Conservation (phyloP, 2,329 filamentous ascomycete species). For the Rhynchosporium graminicola region DNA sequence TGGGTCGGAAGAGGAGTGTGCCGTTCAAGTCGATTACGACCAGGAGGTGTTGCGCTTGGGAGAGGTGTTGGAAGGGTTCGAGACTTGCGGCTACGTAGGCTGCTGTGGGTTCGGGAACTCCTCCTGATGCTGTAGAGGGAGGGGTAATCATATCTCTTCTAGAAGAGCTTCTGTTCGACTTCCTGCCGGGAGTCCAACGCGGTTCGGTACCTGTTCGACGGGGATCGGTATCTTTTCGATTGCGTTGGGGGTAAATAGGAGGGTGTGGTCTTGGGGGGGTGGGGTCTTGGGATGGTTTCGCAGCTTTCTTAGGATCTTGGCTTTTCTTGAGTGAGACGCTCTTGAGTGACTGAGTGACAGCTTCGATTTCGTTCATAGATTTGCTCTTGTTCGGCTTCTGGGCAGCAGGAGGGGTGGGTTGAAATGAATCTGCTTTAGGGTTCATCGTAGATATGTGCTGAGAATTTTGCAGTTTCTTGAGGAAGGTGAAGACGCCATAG, state of each 20-base stretch:
- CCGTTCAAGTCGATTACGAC: constrained; percentile 93
- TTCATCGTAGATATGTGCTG: constrained; percentile 10
- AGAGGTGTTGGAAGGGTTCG: constrained; percentile 45
- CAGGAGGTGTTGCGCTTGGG: constrained; percentile 63
- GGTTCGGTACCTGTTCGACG: neutral
- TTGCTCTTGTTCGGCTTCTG: neutral
- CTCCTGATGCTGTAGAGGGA: constrained; percentile 35
- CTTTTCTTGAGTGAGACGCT: constrained; percentile 4
- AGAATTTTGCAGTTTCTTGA: neutral
- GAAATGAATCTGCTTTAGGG: constrained; percentile 4
- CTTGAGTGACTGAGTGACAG: constrained; percentile 14
- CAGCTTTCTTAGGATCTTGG: neutral
- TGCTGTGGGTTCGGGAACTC: constrained; percentile 58
- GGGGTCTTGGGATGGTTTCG: neutral
- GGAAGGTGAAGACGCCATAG: neutral
- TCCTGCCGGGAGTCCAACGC: neutral
- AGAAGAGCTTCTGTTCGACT: neutral
- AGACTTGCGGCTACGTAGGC: constrained; percentile 61
- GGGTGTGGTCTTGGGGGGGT: neutral
- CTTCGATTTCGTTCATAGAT: constrained; percentile 2
- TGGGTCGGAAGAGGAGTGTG: constrained; percentile 75
- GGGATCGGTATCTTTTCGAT: neutral
- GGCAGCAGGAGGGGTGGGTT: neutral
- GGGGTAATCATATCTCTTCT: constrained; percentile 22
- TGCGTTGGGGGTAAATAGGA: neutral